A percentile compares a stretch with the other conserved stretches of the same genome.
Conservation (phyloP, 768 basidiomycete genomes). For the Dacryopinax spathularia region DNA sequence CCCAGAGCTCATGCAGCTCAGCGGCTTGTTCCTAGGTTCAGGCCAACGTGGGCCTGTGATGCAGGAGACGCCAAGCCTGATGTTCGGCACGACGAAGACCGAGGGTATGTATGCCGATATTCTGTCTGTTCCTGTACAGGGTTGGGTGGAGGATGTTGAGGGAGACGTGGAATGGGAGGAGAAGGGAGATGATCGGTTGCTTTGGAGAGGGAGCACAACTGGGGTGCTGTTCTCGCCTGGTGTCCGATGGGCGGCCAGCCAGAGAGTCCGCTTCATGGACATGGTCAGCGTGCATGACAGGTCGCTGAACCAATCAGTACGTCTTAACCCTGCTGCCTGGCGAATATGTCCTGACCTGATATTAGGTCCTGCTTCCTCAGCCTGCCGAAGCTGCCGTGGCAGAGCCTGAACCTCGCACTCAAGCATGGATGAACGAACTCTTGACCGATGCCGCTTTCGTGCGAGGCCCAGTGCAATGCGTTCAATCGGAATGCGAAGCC, state of each 20-base stretch:
- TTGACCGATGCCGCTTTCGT: slow-evolving; percentile 50
- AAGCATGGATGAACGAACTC: slow-evolving; percentile 32
- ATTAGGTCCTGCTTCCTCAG: neutral
- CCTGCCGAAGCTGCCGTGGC: neutral
- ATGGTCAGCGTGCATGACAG: slow-evolving; percentile 30
- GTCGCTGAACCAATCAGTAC: neutral
- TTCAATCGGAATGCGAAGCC: slow-evolving; percentile 29
- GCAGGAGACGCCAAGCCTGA: neutral
- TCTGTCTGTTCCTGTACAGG: neutral
- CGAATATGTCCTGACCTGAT: neutral
- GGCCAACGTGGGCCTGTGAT: neutral
- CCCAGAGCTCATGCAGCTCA: slow-evolving; percentile 26
- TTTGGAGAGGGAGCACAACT: slow-evolving; percentile 65
- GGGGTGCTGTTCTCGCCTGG: slow-evolving; percentile 36
- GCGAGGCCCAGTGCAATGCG: slow-evolving; percentile 33
- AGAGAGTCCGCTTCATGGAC: slow-evolving; percentile 36
- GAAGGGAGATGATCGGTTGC: slow-evolving; percentile 44
- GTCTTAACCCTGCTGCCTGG: neutral
- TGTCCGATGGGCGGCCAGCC: slow-evolving; percentile 37
- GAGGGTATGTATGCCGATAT: neutral
- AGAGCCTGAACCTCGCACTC: neutral
- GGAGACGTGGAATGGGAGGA: slow-evolving; percentile 48
- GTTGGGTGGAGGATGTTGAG: neutral
- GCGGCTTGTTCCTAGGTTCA: slow-evolving; percentile 14
- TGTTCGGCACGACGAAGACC: neutral